These are phyloP conservation scores for Calocera cornea DNA, from an alignment of 768 basidiomycete genomes.

Conservation along the genomic window DNA sequence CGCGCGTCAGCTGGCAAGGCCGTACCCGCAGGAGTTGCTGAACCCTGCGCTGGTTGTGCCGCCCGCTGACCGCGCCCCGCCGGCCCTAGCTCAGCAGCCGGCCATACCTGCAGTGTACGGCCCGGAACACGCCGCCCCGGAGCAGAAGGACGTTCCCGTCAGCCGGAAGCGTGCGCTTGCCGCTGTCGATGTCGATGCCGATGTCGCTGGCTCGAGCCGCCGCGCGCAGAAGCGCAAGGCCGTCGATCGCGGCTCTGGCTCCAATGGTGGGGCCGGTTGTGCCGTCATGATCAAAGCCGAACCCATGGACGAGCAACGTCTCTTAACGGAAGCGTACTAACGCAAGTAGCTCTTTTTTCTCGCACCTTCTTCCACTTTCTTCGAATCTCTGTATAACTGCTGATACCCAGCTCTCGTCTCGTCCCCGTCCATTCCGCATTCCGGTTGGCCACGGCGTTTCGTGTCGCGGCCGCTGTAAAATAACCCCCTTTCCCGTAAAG, in stretches of 20 bases:
- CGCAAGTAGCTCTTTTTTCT: not conserved
- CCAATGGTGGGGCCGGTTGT: not conserved
- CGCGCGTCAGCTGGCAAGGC: not conserved
- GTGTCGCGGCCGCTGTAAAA: no score
- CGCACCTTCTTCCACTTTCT: not conserved
- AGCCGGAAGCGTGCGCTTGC: not conserved
- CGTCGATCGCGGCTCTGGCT: not conserved
- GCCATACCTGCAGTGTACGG: no score
- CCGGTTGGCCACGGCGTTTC: no score
- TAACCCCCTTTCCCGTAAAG: no score
- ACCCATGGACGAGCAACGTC: not conserved
- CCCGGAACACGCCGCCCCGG: no score
- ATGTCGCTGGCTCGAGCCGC: not conserved
- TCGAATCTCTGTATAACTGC: not conserved
- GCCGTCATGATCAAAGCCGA: not conserved
- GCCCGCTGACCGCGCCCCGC: no score
- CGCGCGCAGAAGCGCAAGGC: not conserved
- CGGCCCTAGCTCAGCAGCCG: no score
- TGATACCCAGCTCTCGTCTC: not conserved
- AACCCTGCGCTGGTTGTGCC: no score
- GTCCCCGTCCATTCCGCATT: no score
- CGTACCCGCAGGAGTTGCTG: no score
- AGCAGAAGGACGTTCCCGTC: not conserved
- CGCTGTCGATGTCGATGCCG: not conserved
- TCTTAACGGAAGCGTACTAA: not conserved